Conservation (phyloP, 495 filamentous ascomycete species). For the Melanomma pulvis-pyrius region DNA sequence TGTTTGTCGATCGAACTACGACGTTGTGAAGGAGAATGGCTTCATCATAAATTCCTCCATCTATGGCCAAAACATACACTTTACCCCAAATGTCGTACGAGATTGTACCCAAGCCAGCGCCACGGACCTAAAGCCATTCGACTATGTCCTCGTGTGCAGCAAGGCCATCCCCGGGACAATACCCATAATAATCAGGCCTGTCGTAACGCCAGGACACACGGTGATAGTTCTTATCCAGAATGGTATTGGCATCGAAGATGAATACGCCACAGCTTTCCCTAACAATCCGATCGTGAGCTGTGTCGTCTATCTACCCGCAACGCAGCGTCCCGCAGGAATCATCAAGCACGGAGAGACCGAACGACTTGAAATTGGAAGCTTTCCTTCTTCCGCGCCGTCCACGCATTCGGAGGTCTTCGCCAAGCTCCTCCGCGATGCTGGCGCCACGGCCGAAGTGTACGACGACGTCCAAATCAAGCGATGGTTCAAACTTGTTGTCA, state of each 20-base stretch:
- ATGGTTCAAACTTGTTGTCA: conserved; percentile 58
- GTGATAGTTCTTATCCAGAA: conserved; percentile 60
- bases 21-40: conserved; percentile 50
- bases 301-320: conserved; percentile 55
- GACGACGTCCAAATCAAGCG: conserved; percentile 56
- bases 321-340: conserved; percentile 44
- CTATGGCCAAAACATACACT: conserved; percentile 48
- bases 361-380: conserved; percentile 53
- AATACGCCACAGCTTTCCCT: conserved; percentile 51
- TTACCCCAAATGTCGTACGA: conserved; percentile 48
- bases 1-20: conserved; percentile 61
- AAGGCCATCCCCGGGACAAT: conserved; percentile 44
- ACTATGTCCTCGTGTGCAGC: conserved; percentile 58
- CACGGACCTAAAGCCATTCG: conserved; percentile 43
- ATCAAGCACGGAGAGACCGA: conserved; percentile 44
- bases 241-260: conserved; percentile 58
- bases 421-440: conserved; percentile 45
- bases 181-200: conserved; percentile 49
- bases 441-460: conserved; percentile 46
- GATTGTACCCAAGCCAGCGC: conserved; percentile 45
- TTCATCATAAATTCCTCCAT: conserved; percentile 54
- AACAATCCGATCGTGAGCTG: conserved; percentile 51
- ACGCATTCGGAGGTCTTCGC: conserved; percentile 45
- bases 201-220: conserved; percentile 46
- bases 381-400: conserved; percentile 44